Evolutionary conservation across 352 stramenopile species (phyloP), one percentile per base, ranked within the genome.

Genomic region (Thraustochytrium striatum): DNA sequence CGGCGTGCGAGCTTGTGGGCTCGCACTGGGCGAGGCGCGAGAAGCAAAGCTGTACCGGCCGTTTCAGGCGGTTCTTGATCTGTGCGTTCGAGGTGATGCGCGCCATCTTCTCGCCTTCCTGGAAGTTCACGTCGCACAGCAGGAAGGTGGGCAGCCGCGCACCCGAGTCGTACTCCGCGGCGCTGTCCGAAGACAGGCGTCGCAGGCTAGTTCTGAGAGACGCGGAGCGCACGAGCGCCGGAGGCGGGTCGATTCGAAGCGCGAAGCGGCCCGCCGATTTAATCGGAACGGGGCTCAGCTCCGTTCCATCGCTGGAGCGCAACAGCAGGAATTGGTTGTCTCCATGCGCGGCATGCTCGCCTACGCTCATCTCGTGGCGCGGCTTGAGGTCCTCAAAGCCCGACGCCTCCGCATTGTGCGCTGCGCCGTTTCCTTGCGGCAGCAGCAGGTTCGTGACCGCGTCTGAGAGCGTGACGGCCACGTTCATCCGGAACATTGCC

Each of bases 91-190:
- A 79, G 11, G 69, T 43, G 28, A 79, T 32, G 21, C 38, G n/a
- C 9, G 30, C 39, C 53, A 69, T 35, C 35, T 73, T 73, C 21
- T 16, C 43, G 21, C 69, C 69, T 53, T 79, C 69, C 32, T 79
- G 50, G 72, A 79, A 79, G 33, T 79, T 47, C 11, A 79, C 36
- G 39, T 79, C 57, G 19, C 57, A 9, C 35, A 79, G 9, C 32
- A 62, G n/a, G 33, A 25, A 62, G 16, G 9, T 9, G 13, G 55
- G 55, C 55, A 62, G 25, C n/a, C n/a, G n/a, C n/a, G n/a, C n/a
- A 52, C 3, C 9, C 59, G 21, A 70, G 50, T 47, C 19, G 33
- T 47, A 33, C 28, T 1, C n/a, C 58, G 44, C 44, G 13, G 13
- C 44, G 33, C 8, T 33, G 30, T 16, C 58, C 28, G 2, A 69